Base-by-base conservation (phyloP, 2,329 filamentous ascomycete species). In the Whalleya microplaca region DNA sequence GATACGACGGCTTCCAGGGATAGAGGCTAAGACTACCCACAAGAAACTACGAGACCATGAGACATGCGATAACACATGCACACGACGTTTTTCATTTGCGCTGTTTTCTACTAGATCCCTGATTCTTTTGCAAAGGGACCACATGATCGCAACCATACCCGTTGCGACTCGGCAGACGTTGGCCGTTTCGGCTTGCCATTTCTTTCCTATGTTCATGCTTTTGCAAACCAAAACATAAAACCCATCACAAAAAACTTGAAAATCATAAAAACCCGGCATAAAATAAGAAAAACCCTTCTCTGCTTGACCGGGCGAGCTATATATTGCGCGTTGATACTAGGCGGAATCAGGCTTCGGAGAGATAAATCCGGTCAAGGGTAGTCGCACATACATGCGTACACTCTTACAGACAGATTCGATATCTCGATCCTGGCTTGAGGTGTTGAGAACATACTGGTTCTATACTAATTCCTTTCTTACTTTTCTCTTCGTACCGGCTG, bases 271-370 rank as follows among this genome's bases (percentile, higher is more conserved):
- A 20, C 52, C 56, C 58, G 44, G 40, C 55, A 42, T 40, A 52
- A 55, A 55, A 58, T 50, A 55, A 55, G 41, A 55, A 44, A 18
- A 21, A 16, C 20, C 37, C 29, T 20, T 23, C 32, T 47, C 42
- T 21, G 51, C 48, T 53, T 45, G 56, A 50, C 59, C 56, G 59
- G 56, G 55, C 56, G 41, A 48, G 47, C 56, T 41, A 4, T 4
- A 27, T 9, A n/a, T n/a, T n/a, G n/a, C n/a, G n/a, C n/a, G n/a
- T n/a, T n/a, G n/a, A n/a, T n/a, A n/a, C n/a, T n/a, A n/a, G n/a
- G n/a, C n/a, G n/a, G n/a, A n/a, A n/a, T n/a, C n/a, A n/a, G n/a
- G n/a, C n/a, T n/a, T n/a, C n/a, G n/a, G n/a, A n/a, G n/a, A n/a
- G n/a, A n/a, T n/a, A n/a, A n/a, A n/a, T n/a, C n/a, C n/a, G n/a